Base-by-base conservation (phyloP, 179 eudicot genomes). In the Corrigiola litoralis region DNA sequence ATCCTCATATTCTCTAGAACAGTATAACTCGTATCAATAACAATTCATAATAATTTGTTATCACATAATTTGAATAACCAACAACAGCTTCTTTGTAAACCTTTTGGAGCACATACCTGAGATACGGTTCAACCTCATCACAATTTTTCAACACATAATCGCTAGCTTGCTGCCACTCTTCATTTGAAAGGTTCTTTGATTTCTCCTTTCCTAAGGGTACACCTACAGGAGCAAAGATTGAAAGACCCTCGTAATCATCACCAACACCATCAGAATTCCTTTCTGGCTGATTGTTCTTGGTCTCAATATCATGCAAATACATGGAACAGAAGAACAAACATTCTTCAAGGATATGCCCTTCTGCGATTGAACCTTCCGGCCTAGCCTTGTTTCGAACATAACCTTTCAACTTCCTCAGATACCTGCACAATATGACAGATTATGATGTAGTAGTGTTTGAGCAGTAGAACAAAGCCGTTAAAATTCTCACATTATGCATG, bases 291-390 rank as follows among this genome's bases (percentile, higher is more conserved):
- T 50, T 50, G 14, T 8, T 24, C 37, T 48, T 58, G 6, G 72
- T 47, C 64, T 68, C 58, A 8, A 40, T 10, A 0, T 59, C 27
- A 18, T 27, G 5, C 11, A 74, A 55, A 21, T 73, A 45, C 41
- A 17, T 34, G 6, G 73, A 72, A 20, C 66, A 79, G 55, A 63
- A 75, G 0, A 37, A 33, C 25, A 57, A 23, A 28, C 60, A 64
- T 31, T 78, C 72, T 36, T 58, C 63, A 3, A 34, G 37, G 9
- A 73, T 47, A 32, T 69, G 65, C 0, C 54, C 75, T 50, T 73
- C 55, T 0, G 70, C 71, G 6, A 69, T 69, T 12, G 47, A 70
- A 62, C 77, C 78, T 40, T 70, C 52, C 3, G 69, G 75, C 24
- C 49, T 45, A 32, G 45, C 33, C 37, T 60, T 66, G 12, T 72